Evolutionary conservation across 2,329 filamentous ascomycete genomes (phyloP).

Genomic region (Xylaria sp.): DNA sequence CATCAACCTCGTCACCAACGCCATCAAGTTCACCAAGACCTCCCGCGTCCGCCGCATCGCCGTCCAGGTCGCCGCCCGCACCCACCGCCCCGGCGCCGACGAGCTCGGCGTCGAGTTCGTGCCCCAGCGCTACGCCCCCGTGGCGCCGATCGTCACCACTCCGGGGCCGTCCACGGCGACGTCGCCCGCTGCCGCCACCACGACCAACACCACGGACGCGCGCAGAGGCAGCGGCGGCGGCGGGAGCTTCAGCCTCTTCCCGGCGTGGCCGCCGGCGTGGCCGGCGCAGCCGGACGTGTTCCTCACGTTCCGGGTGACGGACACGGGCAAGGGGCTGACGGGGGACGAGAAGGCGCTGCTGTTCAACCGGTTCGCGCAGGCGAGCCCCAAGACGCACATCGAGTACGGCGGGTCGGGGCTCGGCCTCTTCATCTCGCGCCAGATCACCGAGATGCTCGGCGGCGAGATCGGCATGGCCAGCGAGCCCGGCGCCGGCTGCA

Average conservation of each 20-base stretch:
- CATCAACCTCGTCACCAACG: slow-evolving; percentile 80
- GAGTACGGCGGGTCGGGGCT: slow-evolving; percentile 80
- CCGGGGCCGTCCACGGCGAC: no score
- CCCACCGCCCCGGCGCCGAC: slow-evolving; percentile 42
- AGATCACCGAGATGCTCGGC: slow-evolving; percentile 79
- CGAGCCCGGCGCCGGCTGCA: slow-evolving; percentile 70
- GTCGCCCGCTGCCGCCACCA: no score
- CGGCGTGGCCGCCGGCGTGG: no score
- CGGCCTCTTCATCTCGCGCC: slow-evolving; percentile 76
- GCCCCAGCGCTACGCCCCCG: slow-evolving; percentile 50
- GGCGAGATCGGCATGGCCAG: slow-evolving; percentile 77
- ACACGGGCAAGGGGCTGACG: slow-evolving; percentile 75
- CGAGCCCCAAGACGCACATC: slow-evolving; percentile 73
- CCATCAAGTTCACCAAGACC: slow-evolving; percentile 77
- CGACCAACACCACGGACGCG: neutral
- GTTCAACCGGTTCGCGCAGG: slow-evolving; percentile 80
- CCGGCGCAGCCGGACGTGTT: slow-evolving; percentile 49
- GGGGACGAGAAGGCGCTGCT: slow-evolving; percentile 72
- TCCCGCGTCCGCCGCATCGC: slow-evolving; percentile 60
- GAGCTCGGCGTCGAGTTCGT: slow-evolving; percentile 62
- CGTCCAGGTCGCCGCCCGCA: slow-evolving; percentile 51
- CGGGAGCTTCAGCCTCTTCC: no score
- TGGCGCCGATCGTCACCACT: slow-evolving; percentile 7
- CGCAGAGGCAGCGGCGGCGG: no score
- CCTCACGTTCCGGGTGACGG: slow-evolving; percentile 73